Conservation (phyloP, 805 yeast species). For the Cyberlindnera galapagoensis region DNA sequence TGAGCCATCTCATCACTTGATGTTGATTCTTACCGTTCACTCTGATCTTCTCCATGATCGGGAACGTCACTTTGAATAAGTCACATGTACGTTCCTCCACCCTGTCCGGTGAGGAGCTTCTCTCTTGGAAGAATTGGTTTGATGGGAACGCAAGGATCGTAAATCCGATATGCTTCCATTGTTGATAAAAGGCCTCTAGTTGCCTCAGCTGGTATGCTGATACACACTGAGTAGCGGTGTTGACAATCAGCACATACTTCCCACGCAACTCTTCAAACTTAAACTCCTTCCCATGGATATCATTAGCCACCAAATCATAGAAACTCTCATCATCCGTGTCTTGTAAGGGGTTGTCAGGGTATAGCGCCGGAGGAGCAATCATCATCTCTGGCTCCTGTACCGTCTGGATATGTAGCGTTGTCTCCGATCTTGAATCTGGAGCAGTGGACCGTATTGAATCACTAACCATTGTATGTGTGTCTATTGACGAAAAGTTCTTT, state of each 20-base stretch:
- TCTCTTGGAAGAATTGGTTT: slow-evolving; percentile 81
- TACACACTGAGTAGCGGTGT: slow-evolving; percentile 83
- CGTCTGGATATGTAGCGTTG: too few relatives aligned
- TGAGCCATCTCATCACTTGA: slow-evolving; percentile 65
- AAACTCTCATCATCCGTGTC: slow-evolving; percentile 35
- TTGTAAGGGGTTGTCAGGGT: too few relatives aligned
- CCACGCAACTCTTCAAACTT: slow-evolving; percentile 61
- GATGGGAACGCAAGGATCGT: slow-evolving; percentile 83
- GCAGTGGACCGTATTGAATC: too few relatives aligned
- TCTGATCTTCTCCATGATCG: slow-evolving; percentile 67
- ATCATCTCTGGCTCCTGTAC: too few relatives aligned
- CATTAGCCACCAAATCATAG: slow-evolving; percentile 58
- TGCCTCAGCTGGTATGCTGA: slow-evolving; percentile 74
- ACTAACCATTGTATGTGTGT: too few relatives aligned
- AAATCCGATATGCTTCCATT: slow-evolving; percentile 58
- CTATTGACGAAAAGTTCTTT: too few relatives aligned
- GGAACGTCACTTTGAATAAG: slow-evolving; percentile 79
- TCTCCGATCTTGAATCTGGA: too few relatives aligned
- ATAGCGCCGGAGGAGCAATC: too few relatives aligned
- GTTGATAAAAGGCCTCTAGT: slow-evolving; percentile 59
- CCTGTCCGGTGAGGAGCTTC: slow-evolving; percentile 54
- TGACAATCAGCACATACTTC: slow-evolving; percentile 76
- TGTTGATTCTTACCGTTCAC: slow-evolving; percentile 72
- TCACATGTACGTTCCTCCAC: slow-evolving; percentile 71
- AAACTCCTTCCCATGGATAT: slow-evolving; percentile 50